Evolutionary conservation across 805 yeast genomes (phyloP).

Genomic region (Metschnikowia gruessii): DNA sequence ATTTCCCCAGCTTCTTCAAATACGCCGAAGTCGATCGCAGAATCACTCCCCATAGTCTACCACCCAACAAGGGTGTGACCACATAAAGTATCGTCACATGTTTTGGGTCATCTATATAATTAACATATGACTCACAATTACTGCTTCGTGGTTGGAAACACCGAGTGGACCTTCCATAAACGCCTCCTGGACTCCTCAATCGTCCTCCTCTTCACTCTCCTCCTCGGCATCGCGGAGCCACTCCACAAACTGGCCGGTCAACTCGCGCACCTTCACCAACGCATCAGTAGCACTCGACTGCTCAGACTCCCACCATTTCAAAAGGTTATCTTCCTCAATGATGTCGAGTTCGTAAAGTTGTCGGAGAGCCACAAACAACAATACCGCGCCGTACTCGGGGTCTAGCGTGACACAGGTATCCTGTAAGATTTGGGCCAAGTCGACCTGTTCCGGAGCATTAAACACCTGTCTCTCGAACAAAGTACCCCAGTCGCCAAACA

Average conservation of each 20-base stretch:
- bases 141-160: no score
- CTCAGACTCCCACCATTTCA: slow-evolving; percentile 72
- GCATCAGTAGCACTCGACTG: slow-evolving; percentile 37
- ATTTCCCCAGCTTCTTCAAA: no score
- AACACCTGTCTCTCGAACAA: slow-evolving; percentile 83
- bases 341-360: slow-evolving; percentile 79
- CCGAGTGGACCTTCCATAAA: no score
- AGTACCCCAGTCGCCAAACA: slow-evolving; percentile 79
- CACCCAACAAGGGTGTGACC: no score
- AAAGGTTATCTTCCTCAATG: slow-evolving; percentile 74
- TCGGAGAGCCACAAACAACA: slow-evolving; percentile 51
- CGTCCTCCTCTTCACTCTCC: slow-evolving; percentile 44
- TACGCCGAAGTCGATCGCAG: no score
- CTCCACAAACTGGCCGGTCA: slow-evolving; percentile 72
- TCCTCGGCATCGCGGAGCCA: slow-evolving; percentile 84
- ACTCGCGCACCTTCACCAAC: slow-evolving; percentile 47
- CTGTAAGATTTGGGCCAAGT: slow-evolving; percentile 56
- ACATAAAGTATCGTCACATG: no score
- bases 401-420: slow-evolving; percentile 35
- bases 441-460: slow-evolving; percentile 72
- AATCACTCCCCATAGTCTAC: no score
- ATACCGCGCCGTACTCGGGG: slow-evolving; percentile 44
- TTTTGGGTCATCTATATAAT: no score
- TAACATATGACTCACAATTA: no score
- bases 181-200: background rate